Evolutionary conservation across 805 yeast species (phyloP), one percentile per base, ranked within the genome.

Genomic region (Ogataea nakhonphanomensis): DNA sequence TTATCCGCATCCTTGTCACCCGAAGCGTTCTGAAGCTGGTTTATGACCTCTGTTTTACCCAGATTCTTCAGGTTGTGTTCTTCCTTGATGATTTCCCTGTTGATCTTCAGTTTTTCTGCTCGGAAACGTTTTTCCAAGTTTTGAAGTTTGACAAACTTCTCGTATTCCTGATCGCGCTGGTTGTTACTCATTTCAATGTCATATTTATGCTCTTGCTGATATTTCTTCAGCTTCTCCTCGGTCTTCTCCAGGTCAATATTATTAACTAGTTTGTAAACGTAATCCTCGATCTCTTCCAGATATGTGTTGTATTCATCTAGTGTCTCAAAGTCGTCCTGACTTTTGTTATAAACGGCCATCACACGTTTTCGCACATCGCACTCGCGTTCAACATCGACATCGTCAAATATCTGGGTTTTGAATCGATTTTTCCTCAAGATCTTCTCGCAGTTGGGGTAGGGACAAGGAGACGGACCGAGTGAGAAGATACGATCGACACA

Each of bases 401-500:
- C 97, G 51, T 91, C 97, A 58, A 93, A 93, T 2, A 89, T 75
- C 65, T 93, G 99, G 28, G 86, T 74, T 67, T 93, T 95, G 70
- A 93, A 93, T 65, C 79, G 79, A 64, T 87, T 87, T 71, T 85
- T 86, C 51, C 99, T 71, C 46, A 93, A 68, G 8, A 82, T 86
- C 68, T 84, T 87, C 42, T 82, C 89, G 68, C 99, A 93, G 37
- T 82, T 80, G 4, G 89, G 84, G 60, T 90, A 91, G 1, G 99
- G 99, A 60, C 99, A 93, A 14, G 90, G 93, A 0, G 96, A 93
- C 0, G 99, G 99, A 3, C 99, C 99, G 36, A 84, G 67, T 6
- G 95, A 79, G 59, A 86, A 93, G 39, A 93, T 90, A 49, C 99
- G 75, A 62, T 93, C 98, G 30, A 91, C 98, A 66, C 99, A 93